Evolutionary conservation across 495 filamentous ascomycete species (phyloP), one percentile per base, ranked within the genome.

Genomic region (Parmelia sp.): DNA sequence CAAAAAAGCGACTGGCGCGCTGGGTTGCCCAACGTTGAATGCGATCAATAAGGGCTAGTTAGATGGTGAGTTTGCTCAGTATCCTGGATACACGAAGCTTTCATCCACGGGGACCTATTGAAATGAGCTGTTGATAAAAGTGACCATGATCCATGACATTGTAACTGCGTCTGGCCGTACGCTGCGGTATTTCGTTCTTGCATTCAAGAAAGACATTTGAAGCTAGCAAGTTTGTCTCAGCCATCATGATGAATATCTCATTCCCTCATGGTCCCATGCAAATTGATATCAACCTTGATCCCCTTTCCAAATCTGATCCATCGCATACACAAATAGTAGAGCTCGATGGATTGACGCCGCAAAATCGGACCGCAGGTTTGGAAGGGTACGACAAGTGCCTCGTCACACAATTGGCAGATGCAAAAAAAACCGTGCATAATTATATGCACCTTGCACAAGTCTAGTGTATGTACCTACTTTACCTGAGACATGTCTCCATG

Each of bases 21-120:
- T 73, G 31, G 61, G 67, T 17, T 74, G 72, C 56, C 72, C 71
- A 5, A 37, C 66, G 59, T 60, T 75, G 61, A 62, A 55, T n/a
- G 53, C 40, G 11, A 67, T 74, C 36, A 65, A 72, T 33, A 68
- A 57, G 37, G 40, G 36, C 19, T 66, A 74, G 44, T 70, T 74
- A 31, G 14, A 21, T 4, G 42, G 45, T 15, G 66, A 74, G 35
- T 69, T 75, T 49, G 14, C 29, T 4, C 42, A 67, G 25, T 74
- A 65, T 61, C 73, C 72, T 29, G 73, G 73, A 23, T 60, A 63
- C 33, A 58, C 60, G 65, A 66, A 63, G 37, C 44, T 56, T 56
- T 68, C 47, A 27, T n/a, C 40, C 25, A 25, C 56, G 14, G 67
- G 65, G 21, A 63, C 45, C 17, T 67, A 64, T 47, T 67, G 39